Conservation (phyloP, 805 yeast species). For the Suhomyces sp. region DNA sequence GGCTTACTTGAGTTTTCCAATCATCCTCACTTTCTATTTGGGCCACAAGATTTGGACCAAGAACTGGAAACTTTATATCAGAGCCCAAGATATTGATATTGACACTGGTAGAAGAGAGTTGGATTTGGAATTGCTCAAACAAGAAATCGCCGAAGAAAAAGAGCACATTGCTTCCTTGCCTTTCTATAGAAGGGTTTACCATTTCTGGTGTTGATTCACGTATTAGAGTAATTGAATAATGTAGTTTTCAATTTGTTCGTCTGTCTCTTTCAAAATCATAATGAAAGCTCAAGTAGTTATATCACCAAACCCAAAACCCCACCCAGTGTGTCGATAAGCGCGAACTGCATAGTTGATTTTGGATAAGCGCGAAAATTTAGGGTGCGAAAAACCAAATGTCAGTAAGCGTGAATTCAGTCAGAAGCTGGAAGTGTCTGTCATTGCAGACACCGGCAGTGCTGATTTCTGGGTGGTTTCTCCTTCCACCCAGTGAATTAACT, state of each 20-base stretch:
- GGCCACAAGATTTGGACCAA: slow-evolving; percentile 49
- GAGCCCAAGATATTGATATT: slow-evolving; percentile 51
- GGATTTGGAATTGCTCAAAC: slow-evolving; percentile 54
- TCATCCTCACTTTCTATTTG: slow-evolving; percentile 41
- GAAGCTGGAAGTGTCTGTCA: slow-evolving; percentile 8
- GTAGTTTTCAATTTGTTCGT: too few species aligned
- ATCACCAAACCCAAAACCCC: too few species aligned
- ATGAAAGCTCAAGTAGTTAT: too few species aligned
- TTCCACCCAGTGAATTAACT: not conserved
- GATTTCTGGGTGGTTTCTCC: slow-evolving; percentile 9
- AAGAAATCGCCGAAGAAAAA: slow-evolving; percentile 57
- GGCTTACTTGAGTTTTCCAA: slow-evolving; percentile 47
- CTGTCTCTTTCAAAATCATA: too few species aligned
- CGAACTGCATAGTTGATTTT: too few species aligned
- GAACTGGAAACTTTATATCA: slow-evolving; percentile 44
- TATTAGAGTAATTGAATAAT: too few species aligned
- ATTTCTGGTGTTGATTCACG: slow-evolving; percentile 59
- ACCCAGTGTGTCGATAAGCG: too few species aligned
- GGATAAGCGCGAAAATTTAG: too few species aligned
- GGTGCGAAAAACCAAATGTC: too few species aligned
- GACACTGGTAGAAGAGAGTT: slow-evolving; percentile 62
- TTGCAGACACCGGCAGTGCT: slow-evolving; percentile 13
- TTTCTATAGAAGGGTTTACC: slow-evolving; percentile 47
- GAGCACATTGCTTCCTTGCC: slow-evolving; percentile 47
- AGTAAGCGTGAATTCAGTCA: too few species aligned